Conservation (phyloP, 495 filamentous ascomycete species). For the Penicillium cinerascens region DNA sequence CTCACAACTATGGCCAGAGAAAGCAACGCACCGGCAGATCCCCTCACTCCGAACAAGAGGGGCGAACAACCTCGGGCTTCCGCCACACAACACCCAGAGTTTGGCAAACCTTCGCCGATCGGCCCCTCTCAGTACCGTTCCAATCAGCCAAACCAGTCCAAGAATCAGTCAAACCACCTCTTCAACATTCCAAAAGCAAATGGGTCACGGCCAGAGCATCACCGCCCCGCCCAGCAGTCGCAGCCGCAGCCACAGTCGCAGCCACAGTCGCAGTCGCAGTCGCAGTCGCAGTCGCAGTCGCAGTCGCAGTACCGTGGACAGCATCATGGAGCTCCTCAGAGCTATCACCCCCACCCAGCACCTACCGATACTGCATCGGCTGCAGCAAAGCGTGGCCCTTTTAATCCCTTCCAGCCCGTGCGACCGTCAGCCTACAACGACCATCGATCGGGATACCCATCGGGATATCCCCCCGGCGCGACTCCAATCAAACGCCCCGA, state of each 20-base stretch:
- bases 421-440: slow-evolving; percentile 41
- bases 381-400: slow-evolving; percentile 27
- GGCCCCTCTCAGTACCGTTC: slow-evolving; percentile 41
- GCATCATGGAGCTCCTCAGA: slow-evolving; percentile 14
- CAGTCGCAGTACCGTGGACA: slow-evolving; percentile 18
- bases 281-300: slow-evolving; percentile 16
- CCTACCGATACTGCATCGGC: slow-evolving; percentile 14
- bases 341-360: slow-evolving; percentile 18
- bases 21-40: slow-evolving; percentile 36
- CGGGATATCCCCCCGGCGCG: slow-evolving; percentile 23
- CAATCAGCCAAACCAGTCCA: slow-evolving; percentile 35
- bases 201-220: slow-evolving; percentile 47
- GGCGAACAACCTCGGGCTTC: slow-evolving; percentile 26
- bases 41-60: slow-evolving; percentile 31
- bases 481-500: slow-evolving; percentile 47
- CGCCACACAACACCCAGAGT: slow-evolving; percentile 46
- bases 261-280: neutral
- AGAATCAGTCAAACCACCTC: slow-evolving; percentile 31
- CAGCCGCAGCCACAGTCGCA: neutral
- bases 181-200: slow-evolving; percentile 53
- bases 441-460: slow-evolving; percentile 25
- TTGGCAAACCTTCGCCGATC: slow-evolving; percentile 55
- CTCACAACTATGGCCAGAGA: slow-evolving; percentile 38
- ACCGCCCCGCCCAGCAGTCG: slow-evolving; percentile 26
- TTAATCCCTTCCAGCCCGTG: slow-evolving; percentile 45